A percentile compares a stretch with the other conserved stretches of the same genome.
Conservation (phyloP, 768 basidiomycete genomes). For the Leucocoprinus birnbaumii region DNA sequence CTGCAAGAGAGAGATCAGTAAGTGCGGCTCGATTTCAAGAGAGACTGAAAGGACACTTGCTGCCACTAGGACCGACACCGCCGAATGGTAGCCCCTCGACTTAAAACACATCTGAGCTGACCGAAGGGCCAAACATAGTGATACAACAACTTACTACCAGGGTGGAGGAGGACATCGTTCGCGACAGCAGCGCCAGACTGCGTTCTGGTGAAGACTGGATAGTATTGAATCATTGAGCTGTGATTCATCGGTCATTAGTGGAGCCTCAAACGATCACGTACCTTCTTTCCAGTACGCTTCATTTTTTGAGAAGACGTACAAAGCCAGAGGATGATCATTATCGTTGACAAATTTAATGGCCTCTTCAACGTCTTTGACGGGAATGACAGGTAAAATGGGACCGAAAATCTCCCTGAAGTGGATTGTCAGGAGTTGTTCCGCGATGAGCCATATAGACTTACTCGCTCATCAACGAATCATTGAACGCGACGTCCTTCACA, state of each 20-base stretch:
- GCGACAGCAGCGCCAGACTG: conserved; percentile 66
- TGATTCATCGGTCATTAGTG: background rate
- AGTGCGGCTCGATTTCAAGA: background rate
- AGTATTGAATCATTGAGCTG: background rate
- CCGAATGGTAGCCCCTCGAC: conserved; percentile 72
- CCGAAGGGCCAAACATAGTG: no score
- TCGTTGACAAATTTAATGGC: conserved; percentile 68
- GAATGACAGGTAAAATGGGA: conserved; percentile 73
- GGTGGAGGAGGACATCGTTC: conserved; percentile 70
- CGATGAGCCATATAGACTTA: conserved; percentile 35
- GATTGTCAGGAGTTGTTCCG: background rate
- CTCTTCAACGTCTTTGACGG: conserved; percentile 66
- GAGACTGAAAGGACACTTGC: conserved; percentile 44
- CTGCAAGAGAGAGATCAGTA: conserved; percentile 29
- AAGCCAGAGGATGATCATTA: conserved; percentile 67
- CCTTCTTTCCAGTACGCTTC: conserved; percentile 58
- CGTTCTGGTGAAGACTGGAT: conserved; percentile 63
- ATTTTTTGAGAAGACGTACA: conserved; percentile 76
- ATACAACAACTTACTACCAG: conserved; percentile 39
- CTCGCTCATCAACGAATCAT: conserved; percentile 80
- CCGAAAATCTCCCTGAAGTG: conserved; percentile 75
- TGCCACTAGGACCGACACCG: conserved; percentile 69
- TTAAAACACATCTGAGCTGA: conserved; percentile 16
- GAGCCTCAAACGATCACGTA: conserved; percentile 22
- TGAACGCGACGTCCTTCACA: conserved; percentile 54